Conservation (phyloP, 1,284 basidiomycete genomes). For the Sanghuangporus baumii region DNA sequence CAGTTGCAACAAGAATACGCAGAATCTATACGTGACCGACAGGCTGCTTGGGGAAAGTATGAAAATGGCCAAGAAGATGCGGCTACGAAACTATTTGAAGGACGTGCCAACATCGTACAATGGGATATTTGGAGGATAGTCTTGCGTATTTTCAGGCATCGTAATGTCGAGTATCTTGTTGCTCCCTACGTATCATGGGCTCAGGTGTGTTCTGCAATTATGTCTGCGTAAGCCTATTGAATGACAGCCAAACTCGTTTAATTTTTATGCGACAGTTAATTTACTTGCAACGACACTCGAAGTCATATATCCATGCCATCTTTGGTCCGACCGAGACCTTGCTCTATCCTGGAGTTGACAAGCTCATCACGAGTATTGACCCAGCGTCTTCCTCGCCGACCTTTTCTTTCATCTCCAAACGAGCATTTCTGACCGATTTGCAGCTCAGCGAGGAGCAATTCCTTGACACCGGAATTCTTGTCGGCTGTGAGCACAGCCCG, state of each 20-base stretch:
- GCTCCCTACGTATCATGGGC: conserved; percentile 94
- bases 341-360: conserved; percentile 87
- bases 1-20: conserved; percentile 50
- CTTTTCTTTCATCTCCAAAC: conserved; percentile 87
- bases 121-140: conserved; percentile 93
- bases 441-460: conserved; percentile 86
- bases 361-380: conserved; percentile 85
- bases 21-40: conserved; percentile 70
- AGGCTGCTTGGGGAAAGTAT: conserved; percentile 86
- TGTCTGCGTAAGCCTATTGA: not conserved
- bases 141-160: conserved; percentile 88
- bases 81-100: conserved; percentile 79
- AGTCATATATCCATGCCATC: conserved; percentile 93
- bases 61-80: conserved; percentile 85
- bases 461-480: conserved; percentile 88
- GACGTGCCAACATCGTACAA: conserved; percentile 59
- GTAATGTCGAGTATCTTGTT: conserved; percentile 94
- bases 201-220: conserved; percentile 55
- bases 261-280: conserved; percentile 56
- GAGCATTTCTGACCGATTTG: conserved; percentile 71
- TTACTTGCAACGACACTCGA: conserved; percentile 90
- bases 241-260: conserved; percentile 13
- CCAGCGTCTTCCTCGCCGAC: conserved; percentile 58
- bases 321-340: conserved; percentile 89
- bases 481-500: conserved; percentile 84